These are phyloP conservation scores for Colletotrichum lindemuthianum DNA, from an alignment of 2,329 filamentous ascomycete species.

Conservation along the genomic window DNA sequence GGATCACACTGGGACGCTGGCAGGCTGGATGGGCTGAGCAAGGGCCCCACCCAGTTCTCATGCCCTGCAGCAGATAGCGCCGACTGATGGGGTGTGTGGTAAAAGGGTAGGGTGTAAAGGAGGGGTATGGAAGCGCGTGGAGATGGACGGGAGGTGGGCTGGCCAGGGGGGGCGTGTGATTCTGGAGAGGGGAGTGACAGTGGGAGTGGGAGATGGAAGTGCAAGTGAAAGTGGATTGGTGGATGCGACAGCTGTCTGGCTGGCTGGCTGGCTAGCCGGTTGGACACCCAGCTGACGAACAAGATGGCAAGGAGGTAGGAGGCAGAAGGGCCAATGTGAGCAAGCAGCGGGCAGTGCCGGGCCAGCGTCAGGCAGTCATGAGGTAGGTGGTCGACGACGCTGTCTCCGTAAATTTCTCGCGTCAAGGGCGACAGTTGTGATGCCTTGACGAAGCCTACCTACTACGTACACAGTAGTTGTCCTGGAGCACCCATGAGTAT, in stretches of 20 bases:
- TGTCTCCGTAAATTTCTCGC: slow-evolving; percentile 33
- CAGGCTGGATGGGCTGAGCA: slow-evolving; percentile 33
- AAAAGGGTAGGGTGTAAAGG: neutral
- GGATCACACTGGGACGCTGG: slow-evolving; percentile 25
- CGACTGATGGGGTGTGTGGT: neutral
- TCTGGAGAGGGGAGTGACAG: neutral
- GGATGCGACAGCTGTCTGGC: neutral
- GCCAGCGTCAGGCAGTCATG: slow-evolving; percentile 2
- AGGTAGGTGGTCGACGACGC: slow-evolving; percentile 28
- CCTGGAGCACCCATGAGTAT: too few species aligned
- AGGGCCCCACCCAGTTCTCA: slow-evolving; percentile 29
- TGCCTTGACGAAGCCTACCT: neutral
- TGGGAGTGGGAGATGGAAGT: slow-evolving; percentile 1
- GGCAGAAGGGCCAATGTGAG: neutral
- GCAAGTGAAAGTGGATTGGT: neutral
- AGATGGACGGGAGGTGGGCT: too few species aligned
- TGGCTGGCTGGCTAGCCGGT: too few species aligned
- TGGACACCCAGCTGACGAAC: too few species aligned
- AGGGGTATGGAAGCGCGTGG: too few species aligned
- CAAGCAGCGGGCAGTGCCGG: neutral
- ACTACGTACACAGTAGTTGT: slow-evolving; percentile 9
- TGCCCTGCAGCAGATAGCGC: slow-evolving; percentile 36
- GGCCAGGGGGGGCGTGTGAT: neutral
- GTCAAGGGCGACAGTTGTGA: slow-evolving; percentile 31
- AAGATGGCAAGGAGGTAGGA: neutral